Base-by-base conservation (phyloP, 2,329 filamentous ascomycete genomes). In the Colletotrichum trifolii region DNA sequence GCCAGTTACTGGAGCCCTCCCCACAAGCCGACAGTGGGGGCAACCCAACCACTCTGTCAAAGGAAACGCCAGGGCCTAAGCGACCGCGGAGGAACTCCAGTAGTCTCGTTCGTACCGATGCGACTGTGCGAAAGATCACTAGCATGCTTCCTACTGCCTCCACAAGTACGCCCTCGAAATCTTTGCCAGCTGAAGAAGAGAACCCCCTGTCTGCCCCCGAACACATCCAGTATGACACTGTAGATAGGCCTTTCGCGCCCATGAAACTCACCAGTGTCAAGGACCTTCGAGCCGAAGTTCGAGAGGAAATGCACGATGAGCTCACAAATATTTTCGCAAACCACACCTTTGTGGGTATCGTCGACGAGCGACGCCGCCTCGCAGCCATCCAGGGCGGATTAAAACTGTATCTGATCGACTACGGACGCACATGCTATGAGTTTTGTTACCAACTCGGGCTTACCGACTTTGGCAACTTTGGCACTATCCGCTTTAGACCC, bases 381-480 rank as follows among this genome's bases (percentile, higher is more conserved):
- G 94, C 90, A n/a, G 94, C 96, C 13, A 91, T 99, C 42, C 96
- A 99, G 78, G 90, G 92, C 40, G 96, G 95, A 12, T 91, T 98
- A 8, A 97, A 94, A 74, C 85, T 99, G 8, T 97, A 92, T 76
- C 86, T 99, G 25, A 85, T 99, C 56, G 96, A 99, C 77, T 99
- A 99, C 73, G 96, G 94, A 10, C 89, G 95, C 74, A 81, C 92
- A 1, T 92, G 89, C 75, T 91, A 89, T 67, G 95, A 98, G 71
- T 96, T 95, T 76, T 96, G 98, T 76, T 99, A 99, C 79, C 96
- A 99, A 78, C 81, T 98, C 17, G 95, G 94, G 0, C 85, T 99
- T 40, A 97, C 94, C 0, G 94, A 99, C 73, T 99, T 99, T 78
- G 93, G 91, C 2, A 99, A 99, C 75, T 97, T 97, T 73, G 96